Evolutionary conservation across 2,329 filamentous ascomycete species (phyloP).

Genomic region (Calonectria ilicicola): DNA sequence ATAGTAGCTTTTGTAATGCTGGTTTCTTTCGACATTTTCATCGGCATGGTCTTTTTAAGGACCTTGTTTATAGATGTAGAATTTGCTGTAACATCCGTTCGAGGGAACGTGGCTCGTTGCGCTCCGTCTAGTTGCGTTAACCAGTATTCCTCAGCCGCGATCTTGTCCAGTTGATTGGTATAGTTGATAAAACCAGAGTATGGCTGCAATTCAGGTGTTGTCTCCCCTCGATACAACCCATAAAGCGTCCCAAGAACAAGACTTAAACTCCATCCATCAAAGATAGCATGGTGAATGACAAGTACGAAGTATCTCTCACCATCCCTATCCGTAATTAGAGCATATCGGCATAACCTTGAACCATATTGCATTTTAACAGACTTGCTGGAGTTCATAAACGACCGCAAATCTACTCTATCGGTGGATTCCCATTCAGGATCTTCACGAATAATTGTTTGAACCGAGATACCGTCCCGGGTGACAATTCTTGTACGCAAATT

Average conservation of each 20-base stretch:
- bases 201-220: neutral
- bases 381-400: neutral
- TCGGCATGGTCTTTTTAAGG: constrained; percentile 4
- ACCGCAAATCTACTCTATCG: neutral
- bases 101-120: constrained; percentile 53
- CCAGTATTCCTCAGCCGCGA: neutral
- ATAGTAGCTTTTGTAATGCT: constrained; percentile 27
- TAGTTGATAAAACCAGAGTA: constrained; percentile 9
- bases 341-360: constrained; percentile 4
- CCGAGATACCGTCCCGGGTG: neutral
- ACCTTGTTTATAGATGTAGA: constrained; percentile 58
- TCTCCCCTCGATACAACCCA: neutral
- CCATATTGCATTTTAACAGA: constrained; percentile 3
- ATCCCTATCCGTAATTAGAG: neutral
- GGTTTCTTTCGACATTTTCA: neutral
- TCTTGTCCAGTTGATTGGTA: neutral
- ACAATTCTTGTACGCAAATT: constrained; percentile 13
- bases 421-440: neutral
- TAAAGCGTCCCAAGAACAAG: neutral
- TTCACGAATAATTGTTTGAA: constrained; percentile 4
- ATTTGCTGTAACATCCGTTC: constrained; percentile 59
- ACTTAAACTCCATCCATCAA: constrained; percentile 14
- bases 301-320: neutral
- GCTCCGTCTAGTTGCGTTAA: constrained; percentile 10
- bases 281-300: constrained; percentile 5